Base-by-base conservation (phyloP, 805 yeast genomes). In the Nakazawaea sp. region DNA sequence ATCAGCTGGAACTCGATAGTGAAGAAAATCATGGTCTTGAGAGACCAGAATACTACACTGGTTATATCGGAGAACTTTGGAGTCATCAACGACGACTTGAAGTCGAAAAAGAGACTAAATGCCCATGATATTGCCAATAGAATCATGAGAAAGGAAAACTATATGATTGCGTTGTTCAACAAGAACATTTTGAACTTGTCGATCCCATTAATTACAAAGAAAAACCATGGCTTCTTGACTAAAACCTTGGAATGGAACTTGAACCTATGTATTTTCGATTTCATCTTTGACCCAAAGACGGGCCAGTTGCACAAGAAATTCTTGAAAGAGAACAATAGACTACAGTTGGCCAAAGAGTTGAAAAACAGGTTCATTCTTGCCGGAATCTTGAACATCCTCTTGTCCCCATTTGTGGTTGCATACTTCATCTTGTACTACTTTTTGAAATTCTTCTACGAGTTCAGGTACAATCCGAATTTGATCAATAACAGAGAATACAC, bases 101-200 rank as follows among this genome's bases (percentile, higher is more conserved):
- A 74, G 43, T 77, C 88, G 1, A 83, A 82, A 50, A 74, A 77
- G 35, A 67, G 89, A 45, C 68, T 92, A 36, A 90, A 85, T 51
- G 95, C 97, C 4, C 96, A 89, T 56, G 92, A 82, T 50, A 85
- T 92, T 35, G 97, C 97, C 11, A 94, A 92, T 53, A 67, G 98
- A 41, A 83, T 92, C 40, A 89, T 92, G 98, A 68, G 99, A 43
- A 85, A 80, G 47, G 98, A 92, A 43, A 92, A 92, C 53, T 92
- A 89, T 56, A 70, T 88, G 68, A 87, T 92, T 52, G 96, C 97
- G 1, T 59, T 92, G 46, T 78, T 85, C 50, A 89, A 87, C 58
- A 84, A 79, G 47, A 76, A 83, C 41, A 62, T 90, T 1, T 59
- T 90, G 30, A 82, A 83, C 49, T 61, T 85, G 18, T 68, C 82